Conservation (phyloP, 2,329 filamentous ascomycete genomes). For the Fusarium lyarnte region DNA sequence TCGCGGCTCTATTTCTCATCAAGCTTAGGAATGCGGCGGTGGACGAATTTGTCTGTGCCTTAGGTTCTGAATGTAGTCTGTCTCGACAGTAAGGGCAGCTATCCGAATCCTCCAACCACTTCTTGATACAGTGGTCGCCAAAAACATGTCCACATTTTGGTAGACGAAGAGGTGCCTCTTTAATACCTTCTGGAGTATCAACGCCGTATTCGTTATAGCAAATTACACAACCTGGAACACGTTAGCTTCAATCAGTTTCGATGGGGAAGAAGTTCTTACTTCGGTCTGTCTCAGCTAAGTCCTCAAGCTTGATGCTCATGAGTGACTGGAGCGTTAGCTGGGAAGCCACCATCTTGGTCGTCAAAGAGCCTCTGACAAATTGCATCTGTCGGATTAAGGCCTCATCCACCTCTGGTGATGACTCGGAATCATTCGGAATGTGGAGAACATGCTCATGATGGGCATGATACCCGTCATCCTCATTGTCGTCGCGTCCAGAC, state of each 20-base stretch:
- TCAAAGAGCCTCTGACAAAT: constrained; percentile 55
- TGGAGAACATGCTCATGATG: constrained; percentile 24
- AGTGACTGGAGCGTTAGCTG: constrained; percentile 58
- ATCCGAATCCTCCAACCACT: constrained; percentile 71
- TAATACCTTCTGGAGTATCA: constrained; percentile 65
- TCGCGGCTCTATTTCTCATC: constrained; percentile 43
- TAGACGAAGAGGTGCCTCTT: constrained; percentile 65
- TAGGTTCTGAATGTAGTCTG: constrained; percentile 64
- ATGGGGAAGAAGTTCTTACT: constrained; percentile 50
- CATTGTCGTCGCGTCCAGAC: constrained; percentile 34
- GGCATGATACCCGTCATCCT: constrained; percentile 18
- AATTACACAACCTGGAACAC: constrained; percentile 64
- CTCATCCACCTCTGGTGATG: constrained; percentile 43
- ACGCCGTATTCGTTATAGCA: constrained; percentile 72
- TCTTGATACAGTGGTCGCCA: constrained; percentile 71
- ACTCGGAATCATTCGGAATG: constrained; percentile 9
- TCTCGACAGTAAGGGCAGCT: constrained; percentile 73
- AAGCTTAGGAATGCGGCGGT: constrained; percentile 46
- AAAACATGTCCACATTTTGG: constrained; percentile 73
- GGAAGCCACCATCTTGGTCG: constrained; percentile 59
- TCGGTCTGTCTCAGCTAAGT: constrained; percentile 57
- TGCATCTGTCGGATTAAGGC: constrained; percentile 54
- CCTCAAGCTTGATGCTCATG: constrained; percentile 56
- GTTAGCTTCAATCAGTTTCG: constrained; percentile 12
- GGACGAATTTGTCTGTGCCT: constrained; percentile 28